A percentile compares a stretch with the other conserved stretches of the same genome.
phyloP scores from a whole-genome alignment of 2,329 filamentous ascomycete genomes.

The Neophaeococcomyces mojaviensis region DNA sequence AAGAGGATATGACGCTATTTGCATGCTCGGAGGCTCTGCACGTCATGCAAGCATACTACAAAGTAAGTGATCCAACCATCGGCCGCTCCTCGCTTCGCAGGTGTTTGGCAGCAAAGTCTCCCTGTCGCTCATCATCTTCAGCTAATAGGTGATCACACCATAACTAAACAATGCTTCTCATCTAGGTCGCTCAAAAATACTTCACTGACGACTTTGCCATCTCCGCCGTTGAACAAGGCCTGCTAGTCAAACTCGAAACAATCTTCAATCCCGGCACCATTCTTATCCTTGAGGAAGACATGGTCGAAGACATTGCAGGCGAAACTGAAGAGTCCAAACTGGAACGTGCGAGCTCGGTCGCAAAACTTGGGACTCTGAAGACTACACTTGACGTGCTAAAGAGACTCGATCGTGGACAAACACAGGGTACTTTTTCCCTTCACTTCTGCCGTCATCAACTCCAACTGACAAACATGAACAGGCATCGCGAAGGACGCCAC shows the following conservation, averaged over 20 bases:
- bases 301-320: conserved; percentile 32
- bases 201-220: conserved; percentile 45
- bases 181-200: conserved; percentile 36
- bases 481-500: too few relatives aligned
- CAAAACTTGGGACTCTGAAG: conserved; percentile 14
- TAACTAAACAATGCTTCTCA: neutral
- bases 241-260: conserved; percentile 34
- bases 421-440: neutral
- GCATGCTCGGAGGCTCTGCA: conserved; percentile 34
- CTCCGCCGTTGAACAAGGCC: conserved; percentile 44
- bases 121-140: neutral
- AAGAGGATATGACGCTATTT: conserved; percentile 31
- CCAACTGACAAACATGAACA: too few relatives aligned
- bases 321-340: conserved; percentile 13
- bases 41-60: conserved; percentile 41
- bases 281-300: conserved; percentile 27
- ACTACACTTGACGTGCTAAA: conserved; percentile 29
- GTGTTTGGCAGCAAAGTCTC: too few relatives aligned
- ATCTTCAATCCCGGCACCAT: conserved; percentile 38
- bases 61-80: too few relatives aligned
- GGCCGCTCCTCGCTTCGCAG: too few relatives aligned
- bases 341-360: conserved; percentile 10
- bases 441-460: too few relatives aligned
- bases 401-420: conserved; percentile 6
- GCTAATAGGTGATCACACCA: neutral